A percentile compares a stretch with the other conserved stretches of the same genome.
phyloP scores from a whole-genome alignment of 2,329 filamentous ascomycete species.

The Tolypocladium tundrense region DNA sequence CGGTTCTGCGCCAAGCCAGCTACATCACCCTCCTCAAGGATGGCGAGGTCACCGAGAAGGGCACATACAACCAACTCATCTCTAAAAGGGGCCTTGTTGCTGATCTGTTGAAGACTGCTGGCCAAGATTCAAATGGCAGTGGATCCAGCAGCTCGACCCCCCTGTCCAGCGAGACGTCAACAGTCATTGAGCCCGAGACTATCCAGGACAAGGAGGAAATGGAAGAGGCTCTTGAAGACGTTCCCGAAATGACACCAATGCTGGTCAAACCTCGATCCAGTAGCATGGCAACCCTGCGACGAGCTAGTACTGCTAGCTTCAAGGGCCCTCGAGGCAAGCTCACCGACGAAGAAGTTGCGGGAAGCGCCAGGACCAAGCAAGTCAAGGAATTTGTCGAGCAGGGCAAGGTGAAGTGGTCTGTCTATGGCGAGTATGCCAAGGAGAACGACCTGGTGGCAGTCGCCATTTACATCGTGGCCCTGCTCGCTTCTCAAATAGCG shows the following conservation, averaged over 20 bases:
- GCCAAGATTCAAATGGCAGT: constrained; percentile 39
- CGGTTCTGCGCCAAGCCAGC: constrained; percentile 80
- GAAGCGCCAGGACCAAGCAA: constrained; percentile 67
- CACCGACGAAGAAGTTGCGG: constrained; percentile 69
- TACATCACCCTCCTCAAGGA: constrained; percentile 80
- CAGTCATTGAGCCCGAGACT: constrained; percentile 40
- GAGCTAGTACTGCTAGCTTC: constrained; percentile 88
- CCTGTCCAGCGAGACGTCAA: constrained; percentile 43
- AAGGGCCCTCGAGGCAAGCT: constrained; percentile 75
- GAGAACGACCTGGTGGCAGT: constrained; percentile 86
- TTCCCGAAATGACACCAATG: constrained; percentile 64
- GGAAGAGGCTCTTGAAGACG: constrained; percentile 67
- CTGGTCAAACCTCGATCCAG: constrained; percentile 48
- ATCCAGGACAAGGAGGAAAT: constrained; percentile 54
- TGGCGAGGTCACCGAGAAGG: constrained; percentile 73
- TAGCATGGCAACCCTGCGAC: constrained; percentile 72
- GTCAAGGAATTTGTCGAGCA: constrained; percentile 83
- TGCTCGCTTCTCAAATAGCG: constrained; percentile 71
- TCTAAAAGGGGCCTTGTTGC: constrained; percentile 89
- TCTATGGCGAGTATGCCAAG: constrained; percentile 91
- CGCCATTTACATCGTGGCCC: constrained; percentile 62
- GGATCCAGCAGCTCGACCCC: constrained; percentile 33
- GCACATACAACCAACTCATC: constrained; percentile 82
- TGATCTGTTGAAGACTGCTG: constrained; percentile 70
- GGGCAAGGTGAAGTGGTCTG: constrained; percentile 92